Evolutionary conservation across 2,329 filamentous ascomycete species (phyloP).

Genomic region (Periconia digitata): DNA sequence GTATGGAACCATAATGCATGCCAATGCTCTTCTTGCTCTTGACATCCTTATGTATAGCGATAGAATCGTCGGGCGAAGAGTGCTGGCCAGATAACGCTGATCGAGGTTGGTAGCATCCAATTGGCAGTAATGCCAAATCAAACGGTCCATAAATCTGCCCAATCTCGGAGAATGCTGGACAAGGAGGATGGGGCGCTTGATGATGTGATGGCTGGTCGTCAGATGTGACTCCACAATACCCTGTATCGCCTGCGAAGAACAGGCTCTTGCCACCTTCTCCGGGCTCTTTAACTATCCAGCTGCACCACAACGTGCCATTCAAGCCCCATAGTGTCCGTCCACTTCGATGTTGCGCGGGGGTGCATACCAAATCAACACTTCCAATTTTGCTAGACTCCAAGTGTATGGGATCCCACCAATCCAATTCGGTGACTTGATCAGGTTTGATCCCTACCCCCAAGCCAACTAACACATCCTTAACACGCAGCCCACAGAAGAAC

Average conservation of each 20-base stretch:
- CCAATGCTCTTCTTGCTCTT: constrained; percentile 51
- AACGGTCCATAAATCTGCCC: constrained; percentile 52
- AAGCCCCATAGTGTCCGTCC: constrained; percentile 46
- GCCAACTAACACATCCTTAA: constrained; percentile 41
- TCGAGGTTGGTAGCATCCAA: constrained; percentile 52
- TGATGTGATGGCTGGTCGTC: constrained; percentile 34
- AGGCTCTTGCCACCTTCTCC: constrained; percentile 35
- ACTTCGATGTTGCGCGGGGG: constrained; percentile 53
- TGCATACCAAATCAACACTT: constrained; percentile 48
- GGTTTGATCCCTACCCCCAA: constrained; percentile 41
- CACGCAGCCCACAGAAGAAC: constrained; percentile 48
- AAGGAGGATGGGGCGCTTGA: constrained; percentile 42
- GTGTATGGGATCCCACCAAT: constrained; percentile 54
- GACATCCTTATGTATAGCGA: constrained; percentile 52
- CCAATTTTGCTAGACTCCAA: constrained; percentile 37
- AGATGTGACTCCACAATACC: constrained; percentile 45
- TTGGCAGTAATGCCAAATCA: constrained; percentile 52
- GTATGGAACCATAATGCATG: constrained; percentile 56
- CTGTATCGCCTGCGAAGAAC: constrained; percentile 55
- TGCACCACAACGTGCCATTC: constrained; percentile 51
- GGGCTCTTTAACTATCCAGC: constrained; percentile 46
- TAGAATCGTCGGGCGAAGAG: constrained; percentile 50
- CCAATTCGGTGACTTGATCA: constrained; percentile 49
- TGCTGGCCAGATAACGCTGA: constrained; percentile 50
- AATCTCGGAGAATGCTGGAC: constrained; percentile 52